Percentiles rank a stretch among this genome's conserved stretches.
phyloP scores from a whole-genome alignment of 345 rosid genomes.

The Syzygium grande region DNA sequence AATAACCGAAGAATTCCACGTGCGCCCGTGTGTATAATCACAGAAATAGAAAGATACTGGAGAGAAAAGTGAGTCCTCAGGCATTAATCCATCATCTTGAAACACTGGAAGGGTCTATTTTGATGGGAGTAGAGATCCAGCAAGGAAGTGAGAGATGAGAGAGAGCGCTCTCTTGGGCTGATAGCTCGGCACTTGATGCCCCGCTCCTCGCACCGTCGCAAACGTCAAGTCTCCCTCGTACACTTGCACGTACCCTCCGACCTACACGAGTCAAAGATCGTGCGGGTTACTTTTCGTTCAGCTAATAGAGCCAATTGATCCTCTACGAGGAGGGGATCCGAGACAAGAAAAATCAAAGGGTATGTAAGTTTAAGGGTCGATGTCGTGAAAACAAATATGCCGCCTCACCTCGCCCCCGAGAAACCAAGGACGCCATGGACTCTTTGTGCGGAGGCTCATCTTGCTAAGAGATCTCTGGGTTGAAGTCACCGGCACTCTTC shows the following conservation, averaged over 20 bases:
- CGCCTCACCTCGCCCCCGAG: conserved; percentile 42
- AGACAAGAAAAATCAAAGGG: neutral
- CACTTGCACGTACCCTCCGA: conserved; percentile 76
- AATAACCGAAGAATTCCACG: neutral
- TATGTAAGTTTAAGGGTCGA: neutral
- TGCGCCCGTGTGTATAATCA: neutral
- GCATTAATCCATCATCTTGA: neutral
- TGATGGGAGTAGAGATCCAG: conserved; percentile 53
- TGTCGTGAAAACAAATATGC: neutral
- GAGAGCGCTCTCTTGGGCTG: conserved; percentile 76
- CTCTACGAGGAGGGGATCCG: too few species aligned
- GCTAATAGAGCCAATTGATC: neutral
- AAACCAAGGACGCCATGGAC: conserved; percentile 84
- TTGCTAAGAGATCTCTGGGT: conserved; percentile 51
- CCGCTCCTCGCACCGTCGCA: conserved; percentile 80
- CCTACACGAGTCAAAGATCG: conserved; percentile 9
- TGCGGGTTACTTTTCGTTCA: neutral
- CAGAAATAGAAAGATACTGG: neutral
- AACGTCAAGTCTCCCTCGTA: conserved; percentile 66
- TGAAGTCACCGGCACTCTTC: conserved; percentile 79
- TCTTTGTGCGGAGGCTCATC: conserved; percentile 48
- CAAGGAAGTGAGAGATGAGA: conserved; percentile 53
- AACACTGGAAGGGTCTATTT: neutral
- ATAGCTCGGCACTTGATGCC: conserved; percentile 86
- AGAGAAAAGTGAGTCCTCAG: neutral